phyloP scores from a whole-genome alignment of 1,139 yeast genomes.

The Debaryomycetaceae sp. region DNA sequence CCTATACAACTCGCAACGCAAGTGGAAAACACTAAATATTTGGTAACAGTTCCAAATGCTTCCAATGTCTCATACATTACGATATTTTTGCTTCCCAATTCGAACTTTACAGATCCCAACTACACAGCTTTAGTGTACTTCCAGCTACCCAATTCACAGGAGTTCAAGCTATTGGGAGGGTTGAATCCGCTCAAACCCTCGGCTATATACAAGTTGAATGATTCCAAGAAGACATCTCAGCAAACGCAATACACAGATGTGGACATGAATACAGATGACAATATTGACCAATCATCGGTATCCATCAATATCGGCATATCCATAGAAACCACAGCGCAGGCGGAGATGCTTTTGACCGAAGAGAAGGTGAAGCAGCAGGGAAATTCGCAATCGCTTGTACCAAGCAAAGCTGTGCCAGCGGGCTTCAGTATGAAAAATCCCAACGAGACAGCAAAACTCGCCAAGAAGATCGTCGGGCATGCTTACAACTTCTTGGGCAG shows the following conservation, averaged over 20 bases:
- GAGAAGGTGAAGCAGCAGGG: conserved; percentile 25
- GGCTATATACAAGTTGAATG: conserved; percentile 82
- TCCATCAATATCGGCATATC: conserved; percentile 77
- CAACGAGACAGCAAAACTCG: conserved; percentile 48
- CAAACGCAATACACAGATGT: conserved; percentile 21
- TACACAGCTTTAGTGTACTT: conserved; percentile 85
- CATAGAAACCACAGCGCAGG: conserved; percentile 69
- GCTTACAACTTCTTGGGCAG: conserved; percentile 90
- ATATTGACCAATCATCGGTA: conserved; percentile 28
- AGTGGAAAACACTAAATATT: conserved; percentile 61
- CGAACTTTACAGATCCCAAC: conserved; percentile 57
- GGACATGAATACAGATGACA: conserved; percentile 25
- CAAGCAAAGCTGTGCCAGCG: conserved; percentile 9
- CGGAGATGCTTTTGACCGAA: conserved; percentile 47
- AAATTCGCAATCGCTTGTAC: conserved; percentile 18
- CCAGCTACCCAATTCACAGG: conserved; percentile 67
- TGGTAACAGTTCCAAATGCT: conserved; percentile 60
- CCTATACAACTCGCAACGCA: conserved; percentile 56
- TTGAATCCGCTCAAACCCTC: conserved; percentile 76
- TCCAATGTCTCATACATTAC: conserved; percentile 68
- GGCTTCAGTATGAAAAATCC: conserved; percentile 15
- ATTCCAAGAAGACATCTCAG: conserved; percentile 16
- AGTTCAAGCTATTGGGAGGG: conserved; percentile 77
- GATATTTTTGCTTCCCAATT: conserved; percentile 70
- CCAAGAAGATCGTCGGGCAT: conserved; percentile 84